Percentiles rank a stretch among this genome's conserved stretches.
phyloP scores from a whole-genome alignment of 257 asterid species.

The Eustoma russellianum region DNA sequence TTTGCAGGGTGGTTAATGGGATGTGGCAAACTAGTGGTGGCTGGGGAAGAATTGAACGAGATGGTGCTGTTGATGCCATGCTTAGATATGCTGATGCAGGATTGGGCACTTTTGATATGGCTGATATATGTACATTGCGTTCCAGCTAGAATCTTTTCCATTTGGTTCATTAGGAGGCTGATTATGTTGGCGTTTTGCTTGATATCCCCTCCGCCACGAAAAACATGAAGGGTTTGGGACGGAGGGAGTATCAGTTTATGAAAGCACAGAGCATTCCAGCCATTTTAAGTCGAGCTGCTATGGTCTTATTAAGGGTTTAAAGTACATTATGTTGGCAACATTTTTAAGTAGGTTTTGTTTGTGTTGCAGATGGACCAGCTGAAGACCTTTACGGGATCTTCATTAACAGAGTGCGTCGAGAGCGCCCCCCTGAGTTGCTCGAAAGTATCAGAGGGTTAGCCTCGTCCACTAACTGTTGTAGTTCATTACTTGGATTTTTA shows the following conservation, averaged over 20 bases:
- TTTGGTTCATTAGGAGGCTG: neutral
- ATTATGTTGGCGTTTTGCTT: neutral
- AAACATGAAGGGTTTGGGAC: too few species aligned
- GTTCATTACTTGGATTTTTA: neutral
- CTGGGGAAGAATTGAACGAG: conserved; percentile 58
- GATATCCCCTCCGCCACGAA: neutral
- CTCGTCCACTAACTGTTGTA: neutral
- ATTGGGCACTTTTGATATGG: conserved; percentile 73
- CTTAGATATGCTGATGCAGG: conserved; percentile 76
- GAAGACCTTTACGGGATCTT: conserved; percentile 92
- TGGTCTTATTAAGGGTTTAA: too few species aligned
- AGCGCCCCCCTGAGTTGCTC: conserved; percentile 80
- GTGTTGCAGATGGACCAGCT: conserved; percentile 76
- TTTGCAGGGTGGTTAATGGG: conserved; percentile 76
- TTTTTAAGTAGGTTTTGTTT: neutral
- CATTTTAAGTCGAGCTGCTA: neutral
- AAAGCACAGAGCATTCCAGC: neutral
- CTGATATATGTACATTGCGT: conserved; percentile 54
- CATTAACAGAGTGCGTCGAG: conserved; percentile 83
- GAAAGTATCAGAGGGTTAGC: conserved; percentile 83
- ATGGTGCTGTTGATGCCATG: conserved; percentile 63
- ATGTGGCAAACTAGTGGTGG: conserved; percentile 88
- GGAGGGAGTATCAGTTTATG: neutral
- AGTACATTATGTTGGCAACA: neutral
- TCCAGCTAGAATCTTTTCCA: neutral